Conservation (phyloP, 805 yeast species). For the Myxozyma monticola region DNA sequence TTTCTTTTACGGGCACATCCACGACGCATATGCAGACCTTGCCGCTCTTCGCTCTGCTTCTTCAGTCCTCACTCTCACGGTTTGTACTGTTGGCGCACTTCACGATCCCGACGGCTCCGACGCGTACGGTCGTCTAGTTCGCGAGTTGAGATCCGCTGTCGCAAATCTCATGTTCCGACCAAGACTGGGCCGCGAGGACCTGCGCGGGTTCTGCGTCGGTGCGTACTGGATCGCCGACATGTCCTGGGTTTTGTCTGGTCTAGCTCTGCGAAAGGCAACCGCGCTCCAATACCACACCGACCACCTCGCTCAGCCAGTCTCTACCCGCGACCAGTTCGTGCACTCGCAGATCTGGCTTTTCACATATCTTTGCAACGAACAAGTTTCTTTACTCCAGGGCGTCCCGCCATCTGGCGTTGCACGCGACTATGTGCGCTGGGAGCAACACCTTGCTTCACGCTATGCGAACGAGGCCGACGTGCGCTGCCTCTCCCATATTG, state of each 20-base stretch:
- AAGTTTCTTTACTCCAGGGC: slow-evolving; percentile 23
- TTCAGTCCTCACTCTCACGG: slow-evolving; percentile 15
- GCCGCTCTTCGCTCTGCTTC: slow-evolving; percentile 10
- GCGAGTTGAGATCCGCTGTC: slow-evolving; percentile 10
- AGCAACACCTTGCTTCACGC: slow-evolving; percentile 14
- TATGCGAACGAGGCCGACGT: slow-evolving; percentile 15
- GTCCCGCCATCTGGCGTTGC: slow-evolving; percentile 20
- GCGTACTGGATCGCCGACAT: slow-evolving; percentile 24
- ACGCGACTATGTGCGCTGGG: slow-evolving; percentile 15
- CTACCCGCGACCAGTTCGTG: slow-evolving; percentile 9
- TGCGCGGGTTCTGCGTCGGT: slow-evolving; percentile 20
- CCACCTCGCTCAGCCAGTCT: slow-evolving; percentile 8
- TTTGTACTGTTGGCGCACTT: slow-evolving; percentile 23
- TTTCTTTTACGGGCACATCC: slow-evolving; percentile 19
- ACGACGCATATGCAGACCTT: slow-evolving; percentile 6
- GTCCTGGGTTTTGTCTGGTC: slow-evolving; percentile 22
- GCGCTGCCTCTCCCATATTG: slow-evolving; percentile 20
- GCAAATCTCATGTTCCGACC: slow-evolving; percentile 19
- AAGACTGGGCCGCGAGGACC: slow-evolving; percentile 14
- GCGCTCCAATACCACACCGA: slow-evolving; percentile 17
- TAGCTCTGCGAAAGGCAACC: slow-evolving; percentile 14
- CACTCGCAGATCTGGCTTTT: slow-evolving; percentile 23
- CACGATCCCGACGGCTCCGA: slow-evolving; percentile 24
- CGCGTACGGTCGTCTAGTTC: slow-evolving; percentile 11
- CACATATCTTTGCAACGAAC: slow-evolving; percentile 19